Conservation (phyloP, 2,329 filamentous ascomycete species). For the Chaetomiaceae sp. region DNA sequence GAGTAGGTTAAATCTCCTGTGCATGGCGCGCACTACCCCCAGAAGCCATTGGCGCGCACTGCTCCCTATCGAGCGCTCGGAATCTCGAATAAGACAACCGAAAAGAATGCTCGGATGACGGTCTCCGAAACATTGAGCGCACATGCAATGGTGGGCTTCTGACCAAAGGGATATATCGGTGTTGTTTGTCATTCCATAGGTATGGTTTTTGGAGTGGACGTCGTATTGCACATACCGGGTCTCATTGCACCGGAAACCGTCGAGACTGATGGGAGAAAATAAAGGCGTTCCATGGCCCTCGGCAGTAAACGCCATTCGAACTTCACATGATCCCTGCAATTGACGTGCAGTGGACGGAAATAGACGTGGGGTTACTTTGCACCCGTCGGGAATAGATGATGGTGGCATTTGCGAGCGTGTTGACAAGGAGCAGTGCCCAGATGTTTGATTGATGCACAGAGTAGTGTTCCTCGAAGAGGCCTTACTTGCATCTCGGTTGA, state of each 20-base stretch:
- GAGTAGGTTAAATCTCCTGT: no score
- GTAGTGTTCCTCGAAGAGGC: not conserved
- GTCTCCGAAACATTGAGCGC: not conserved
- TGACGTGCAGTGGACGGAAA: slow-evolving; percentile 1
- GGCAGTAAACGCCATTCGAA: not conserved
- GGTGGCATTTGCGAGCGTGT: not conserved
- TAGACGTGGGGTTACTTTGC: slow-evolving; percentile 9
- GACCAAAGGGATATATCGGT: not conserved
- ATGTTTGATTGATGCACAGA: not conserved
- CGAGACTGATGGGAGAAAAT: not conserved
- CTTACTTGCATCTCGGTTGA: slow-evolving; percentile 16
- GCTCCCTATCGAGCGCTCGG: not conserved
- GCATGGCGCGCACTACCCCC: not conserved
- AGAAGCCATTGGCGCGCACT: not conserved
- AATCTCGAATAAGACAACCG: not conserved
- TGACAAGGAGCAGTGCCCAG: not conserved
- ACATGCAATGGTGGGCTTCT: not conserved
- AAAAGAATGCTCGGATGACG: slow-evolving; percentile 8
- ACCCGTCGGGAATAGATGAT: slow-evolving; percentile 7
- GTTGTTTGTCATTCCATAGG: not conserved
- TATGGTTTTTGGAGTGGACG: not conserved
- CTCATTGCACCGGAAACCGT: not conserved
- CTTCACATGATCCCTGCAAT: not conserved
- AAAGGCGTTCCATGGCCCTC: not conserved
- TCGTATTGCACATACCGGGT: not conserved